A percentile compares a stretch with the other conserved stretches of the same genome.
Evolutionary conservation across 1,284 basidiomycete species (phyloP).

Genomic region (Schizopora paradoxa): DNA sequence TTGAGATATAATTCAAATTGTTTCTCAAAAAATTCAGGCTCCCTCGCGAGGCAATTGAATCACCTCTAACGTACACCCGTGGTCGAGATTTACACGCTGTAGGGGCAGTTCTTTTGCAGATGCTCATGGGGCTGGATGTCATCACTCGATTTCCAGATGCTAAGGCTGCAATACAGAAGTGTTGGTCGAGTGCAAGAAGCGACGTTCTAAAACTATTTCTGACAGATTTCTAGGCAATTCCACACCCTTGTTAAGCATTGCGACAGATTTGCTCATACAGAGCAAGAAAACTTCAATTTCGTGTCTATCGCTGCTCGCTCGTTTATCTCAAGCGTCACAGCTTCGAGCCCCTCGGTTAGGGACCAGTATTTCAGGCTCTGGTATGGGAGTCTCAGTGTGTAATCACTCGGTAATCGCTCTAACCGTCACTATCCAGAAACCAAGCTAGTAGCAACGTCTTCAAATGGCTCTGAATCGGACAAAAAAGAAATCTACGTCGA

Average conservation of each 20-base stretch:
- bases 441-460: too few relatives aligned
- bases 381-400: too few relatives aligned
- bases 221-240: too few relatives aligned
- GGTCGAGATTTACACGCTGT: conserved; percentile 70
- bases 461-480: too few relatives aligned
- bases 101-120: conserved; percentile 69
- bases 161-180: conserved; percentile 27
- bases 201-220: too few relatives aligned
- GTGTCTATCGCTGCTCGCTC: conserved; percentile 40
- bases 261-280: conserved; percentile 52
- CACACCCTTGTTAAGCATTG: too few relatives aligned
- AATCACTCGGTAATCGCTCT: too few relatives aligned
- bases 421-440: too few relatives aligned
- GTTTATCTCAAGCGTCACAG: conserved; percentile 25
- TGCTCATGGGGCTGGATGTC: conserved; percentile 68
- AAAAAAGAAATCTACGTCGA: too few relatives aligned
- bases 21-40: conserved; percentile 37
- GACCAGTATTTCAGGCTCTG: too few relatives aligned
- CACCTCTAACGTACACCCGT: conserved; percentile 61
- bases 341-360: conserved; percentile 16
- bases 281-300: conserved; percentile 48
- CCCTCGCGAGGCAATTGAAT: conserved; percentile 64
- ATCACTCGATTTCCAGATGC: conserved; percentile 38
- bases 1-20: neutral
- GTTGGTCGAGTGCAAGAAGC: too few relatives aligned